Evolutionary conservation across 495 filamentous ascomycete species (phyloP).

Genomic region (Xylaria scruposa): DNA sequence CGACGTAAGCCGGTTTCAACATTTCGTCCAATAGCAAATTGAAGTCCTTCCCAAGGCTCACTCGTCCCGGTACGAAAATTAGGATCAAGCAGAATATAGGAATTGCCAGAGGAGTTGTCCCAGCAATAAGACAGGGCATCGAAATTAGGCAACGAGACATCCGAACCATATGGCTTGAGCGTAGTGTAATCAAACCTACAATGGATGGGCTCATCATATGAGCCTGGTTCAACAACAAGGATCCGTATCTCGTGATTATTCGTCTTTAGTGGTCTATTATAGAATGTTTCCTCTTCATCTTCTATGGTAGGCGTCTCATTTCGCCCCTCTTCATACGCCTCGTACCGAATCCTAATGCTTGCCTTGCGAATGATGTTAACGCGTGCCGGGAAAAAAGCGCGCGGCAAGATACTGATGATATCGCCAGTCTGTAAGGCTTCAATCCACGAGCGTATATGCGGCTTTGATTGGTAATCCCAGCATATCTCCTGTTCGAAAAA

Average conservation of each 20-base stretch:
- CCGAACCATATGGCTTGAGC: background rate
- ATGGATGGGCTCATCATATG: background rate
- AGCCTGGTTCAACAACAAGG: background rate
- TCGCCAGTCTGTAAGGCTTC: background rate
- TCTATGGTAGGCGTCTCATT: background rate
- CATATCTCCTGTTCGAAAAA: background rate
- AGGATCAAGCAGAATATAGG: background rate
- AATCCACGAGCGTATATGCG: background rate
- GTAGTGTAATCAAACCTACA: background rate
- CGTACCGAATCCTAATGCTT: background rate
- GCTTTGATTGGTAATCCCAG: background rate
- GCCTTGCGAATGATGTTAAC: background rate
- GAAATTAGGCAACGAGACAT: background rate
- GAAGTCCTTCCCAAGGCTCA: background rate
- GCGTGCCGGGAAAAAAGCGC: slow-evolving; percentile 1
- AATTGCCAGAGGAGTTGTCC: background rate
- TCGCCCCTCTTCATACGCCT: background rate
- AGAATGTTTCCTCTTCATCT: background rate
- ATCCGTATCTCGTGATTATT: background rate
- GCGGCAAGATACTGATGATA: background rate
- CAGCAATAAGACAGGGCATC: background rate
- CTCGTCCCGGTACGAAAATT: background rate
- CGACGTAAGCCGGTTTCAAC: background rate
- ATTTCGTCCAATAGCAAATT: slow-evolving; percentile 2
- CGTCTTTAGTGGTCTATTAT: background rate